Evolutionary conservation across 495 filamentous ascomycete genomes (phyloP).

Genomic region (Lophiotrema nucula): DNA sequence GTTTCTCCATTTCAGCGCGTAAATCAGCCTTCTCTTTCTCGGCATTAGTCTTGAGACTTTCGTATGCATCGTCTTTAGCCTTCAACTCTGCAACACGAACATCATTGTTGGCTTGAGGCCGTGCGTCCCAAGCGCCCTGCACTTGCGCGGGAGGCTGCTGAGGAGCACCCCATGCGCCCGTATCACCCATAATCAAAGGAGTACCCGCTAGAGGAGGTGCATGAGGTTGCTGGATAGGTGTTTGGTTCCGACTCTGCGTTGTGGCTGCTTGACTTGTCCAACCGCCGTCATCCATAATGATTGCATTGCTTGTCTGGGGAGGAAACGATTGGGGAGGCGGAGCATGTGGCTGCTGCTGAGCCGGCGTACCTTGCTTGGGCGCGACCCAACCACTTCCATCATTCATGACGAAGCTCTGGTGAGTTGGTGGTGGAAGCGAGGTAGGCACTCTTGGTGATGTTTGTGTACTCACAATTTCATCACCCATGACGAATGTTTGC

Average conservation of each 20-base stretch:
- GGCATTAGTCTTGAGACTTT: constrained; percentile 1
- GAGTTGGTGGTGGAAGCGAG: constrained; percentile 11
- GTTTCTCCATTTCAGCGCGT: constrained; percentile 1
- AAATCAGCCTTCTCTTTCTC: constrained; percentile 21
- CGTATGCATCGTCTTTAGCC: constrained; percentile 17
- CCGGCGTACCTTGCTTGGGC: constrained; percentile 2
- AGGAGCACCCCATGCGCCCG: constrained; percentile 18
- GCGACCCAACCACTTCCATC: constrained; percentile 15
- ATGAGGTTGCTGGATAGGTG: constrained; percentile 3
- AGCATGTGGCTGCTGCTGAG: constrained; percentile 1
- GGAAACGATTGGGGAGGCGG: no score
- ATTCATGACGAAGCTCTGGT: constrained; percentile 13
- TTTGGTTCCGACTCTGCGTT: not conserved
- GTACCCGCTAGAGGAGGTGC: constrained; percentile 1
- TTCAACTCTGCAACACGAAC: constrained; percentile 11
- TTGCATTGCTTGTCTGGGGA: not conserved
- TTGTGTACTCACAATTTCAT: not conserved
- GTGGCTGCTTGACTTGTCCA: constrained; percentile 11
- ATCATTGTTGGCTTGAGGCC: constrained; percentile 7
- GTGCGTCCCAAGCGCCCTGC: not conserved
- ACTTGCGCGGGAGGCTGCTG: constrained; percentile 8
- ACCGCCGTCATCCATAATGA: constrained; percentile 23
- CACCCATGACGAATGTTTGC: constrained; percentile 18
- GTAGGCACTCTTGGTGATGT: no score
- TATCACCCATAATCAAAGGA: constrained; percentile 20